phyloP scores from a whole-genome alignment of 2,329 filamentous ascomycete genomes.

The Paraconiothyrium brasiliense region DNA sequence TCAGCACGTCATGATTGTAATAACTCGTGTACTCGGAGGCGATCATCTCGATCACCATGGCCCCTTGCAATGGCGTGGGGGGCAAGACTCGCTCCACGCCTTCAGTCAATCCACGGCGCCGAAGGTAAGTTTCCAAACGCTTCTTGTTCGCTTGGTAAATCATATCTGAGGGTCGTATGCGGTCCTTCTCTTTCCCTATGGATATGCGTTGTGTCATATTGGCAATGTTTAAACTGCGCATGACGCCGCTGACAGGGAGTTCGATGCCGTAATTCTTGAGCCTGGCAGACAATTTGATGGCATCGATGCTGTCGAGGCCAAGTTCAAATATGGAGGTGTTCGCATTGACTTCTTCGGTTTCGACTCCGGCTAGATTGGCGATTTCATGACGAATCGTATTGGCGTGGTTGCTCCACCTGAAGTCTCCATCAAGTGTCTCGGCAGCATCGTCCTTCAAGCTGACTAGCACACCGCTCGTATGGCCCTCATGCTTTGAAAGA shows the following conservation, averaged over 20 bases:
- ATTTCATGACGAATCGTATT: constrained; percentile 68
- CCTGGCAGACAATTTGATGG: constrained; percentile 81
- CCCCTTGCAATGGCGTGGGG: constrained; percentile 84
- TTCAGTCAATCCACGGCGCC: constrained; percentile 43
- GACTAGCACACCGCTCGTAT: neutral
- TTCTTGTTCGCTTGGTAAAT: constrained; percentile 32
- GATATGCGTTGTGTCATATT: constrained; percentile 60
- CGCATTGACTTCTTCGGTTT: constrained; percentile 62
- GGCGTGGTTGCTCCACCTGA: constrained; percentile 69
- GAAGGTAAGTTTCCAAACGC: constrained; percentile 53
- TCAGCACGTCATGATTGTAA: constrained; percentile 84
- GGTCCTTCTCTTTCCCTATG: constrained; percentile 10
- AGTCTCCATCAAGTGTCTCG: constrained; percentile 38
- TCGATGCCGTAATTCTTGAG: constrained; percentile 69
- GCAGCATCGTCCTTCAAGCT: neutral
- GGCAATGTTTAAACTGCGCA: constrained; percentile 74
- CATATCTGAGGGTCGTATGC: constrained; percentile 18
- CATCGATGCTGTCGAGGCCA: constrained; percentile 90
- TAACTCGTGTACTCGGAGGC: constrained; percentile 78
- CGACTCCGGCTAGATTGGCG: constrained; percentile 66
- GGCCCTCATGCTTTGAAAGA: constrained; percentile 17
- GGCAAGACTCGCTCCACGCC: constrained; percentile 71
- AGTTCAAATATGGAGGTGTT: constrained; percentile 78
- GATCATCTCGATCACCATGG: constrained; percentile 84
- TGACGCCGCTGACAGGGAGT: constrained; percentile 78